These are phyloP conservation scores for Alternaria novae-zelandiae DNA, from an alignment of 2,329 filamentous ascomycete genomes.

Conservation along the genomic window DNA sequence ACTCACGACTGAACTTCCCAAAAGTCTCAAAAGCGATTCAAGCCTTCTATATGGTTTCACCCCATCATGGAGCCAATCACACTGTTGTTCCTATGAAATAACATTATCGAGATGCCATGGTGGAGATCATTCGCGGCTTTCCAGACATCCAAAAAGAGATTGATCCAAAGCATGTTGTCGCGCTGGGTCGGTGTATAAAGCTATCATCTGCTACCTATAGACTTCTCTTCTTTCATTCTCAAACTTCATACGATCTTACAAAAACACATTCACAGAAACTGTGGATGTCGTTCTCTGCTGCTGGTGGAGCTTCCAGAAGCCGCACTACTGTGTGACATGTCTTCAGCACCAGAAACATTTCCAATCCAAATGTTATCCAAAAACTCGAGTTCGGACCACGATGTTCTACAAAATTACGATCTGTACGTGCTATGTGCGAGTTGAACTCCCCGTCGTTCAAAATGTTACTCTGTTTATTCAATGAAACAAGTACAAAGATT, in stretches of 20 bases:
- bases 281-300: not conserved
- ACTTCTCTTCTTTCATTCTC: not conserved
- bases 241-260: not conserved
- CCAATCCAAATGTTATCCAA: not conserved
- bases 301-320: not conserved
- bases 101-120: not conserved
- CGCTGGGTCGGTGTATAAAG: not conserved
- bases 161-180: too few species aligned
- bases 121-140: not conserved
- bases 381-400: too few species aligned
- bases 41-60: not conserved
- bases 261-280: too few species aligned
- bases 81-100: not conserved
- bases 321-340: not conserved
- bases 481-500: too few species aligned
- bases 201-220: rapidly evolving
- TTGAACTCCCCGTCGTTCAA: not conserved
- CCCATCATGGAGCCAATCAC: not conserved
- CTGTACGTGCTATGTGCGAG: not conserved
- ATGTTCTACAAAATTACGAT: too few species aligned
- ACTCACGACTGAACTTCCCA: not conserved
- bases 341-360: not conserved
- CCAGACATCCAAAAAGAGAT: not conserved
- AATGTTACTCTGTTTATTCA: rapidly evolving
- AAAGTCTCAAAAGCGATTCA: not conserved